Evolutionary conservation across 441 rosid species (phyloP).

Genomic region (Macaranga tanarius): DNA sequence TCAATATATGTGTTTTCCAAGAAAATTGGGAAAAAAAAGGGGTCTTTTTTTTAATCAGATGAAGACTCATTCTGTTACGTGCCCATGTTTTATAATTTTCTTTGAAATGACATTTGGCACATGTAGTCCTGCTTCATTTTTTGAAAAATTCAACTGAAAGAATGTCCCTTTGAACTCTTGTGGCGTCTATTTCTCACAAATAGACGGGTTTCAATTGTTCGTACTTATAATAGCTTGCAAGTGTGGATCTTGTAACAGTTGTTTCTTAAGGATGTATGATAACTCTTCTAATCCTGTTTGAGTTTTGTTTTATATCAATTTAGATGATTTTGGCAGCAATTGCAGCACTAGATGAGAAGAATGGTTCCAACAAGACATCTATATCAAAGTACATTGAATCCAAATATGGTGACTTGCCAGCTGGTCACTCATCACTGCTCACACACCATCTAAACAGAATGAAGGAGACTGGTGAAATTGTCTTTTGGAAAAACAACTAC

Average conservation of each 20-base stretch:
- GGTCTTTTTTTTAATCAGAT: too few relatives aligned
- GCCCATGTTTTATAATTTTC: too few relatives aligned
- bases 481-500: slow-evolving; percentile 70
- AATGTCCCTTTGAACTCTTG: background rate
- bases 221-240: background rate
- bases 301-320: background rate
- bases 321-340: slow-evolving; percentile 59
- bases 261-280: background rate
- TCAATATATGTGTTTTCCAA: too few relatives aligned
- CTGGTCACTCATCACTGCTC: slow-evolving; percentile 46
- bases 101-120: too few relatives aligned
- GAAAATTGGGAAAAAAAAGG: too few relatives aligned
- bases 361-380: slow-evolving; percentile 65
- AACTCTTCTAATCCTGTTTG: background rate
- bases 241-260: background rate
- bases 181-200: too few relatives aligned
- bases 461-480: slow-evolving; percentile 56
- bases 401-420: slow-evolving; percentile 50
- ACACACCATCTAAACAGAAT: slow-evolving; percentile 55
- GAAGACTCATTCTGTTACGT: too few relatives aligned
- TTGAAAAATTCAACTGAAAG: too few relatives aligned
- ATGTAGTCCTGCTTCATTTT: too few relatives aligned
- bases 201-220: too few relatives aligned
- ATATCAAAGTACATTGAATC: slow-evolving; percentile 60
- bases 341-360: slow-evolving; percentile 44